Evolutionary conservation across 2,329 filamentous ascomycete genomes (phyloP).

Genomic region (Ascomycota sp.): DNA sequence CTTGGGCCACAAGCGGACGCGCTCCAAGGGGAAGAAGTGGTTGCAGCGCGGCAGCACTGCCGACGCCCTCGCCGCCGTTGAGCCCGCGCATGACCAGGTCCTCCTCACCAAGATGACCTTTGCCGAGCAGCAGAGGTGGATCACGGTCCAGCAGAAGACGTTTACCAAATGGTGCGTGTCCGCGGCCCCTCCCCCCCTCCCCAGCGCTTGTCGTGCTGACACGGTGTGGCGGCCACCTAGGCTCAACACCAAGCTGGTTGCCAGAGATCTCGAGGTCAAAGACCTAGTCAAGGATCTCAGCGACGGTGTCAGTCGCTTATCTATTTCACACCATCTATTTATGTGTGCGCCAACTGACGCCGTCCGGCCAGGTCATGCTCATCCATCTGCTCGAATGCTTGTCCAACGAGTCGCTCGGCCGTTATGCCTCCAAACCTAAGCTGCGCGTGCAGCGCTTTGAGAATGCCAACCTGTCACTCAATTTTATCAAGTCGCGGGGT

Average conservation of each 20-base stretch:
- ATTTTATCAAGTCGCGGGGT: slow-evolving; percentile 76
- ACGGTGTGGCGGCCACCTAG: slow-evolving; percentile 19
- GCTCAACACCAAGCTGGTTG: slow-evolving; percentile 89
- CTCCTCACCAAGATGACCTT: slow-evolving; percentile 39
- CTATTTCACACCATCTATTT: neutral
- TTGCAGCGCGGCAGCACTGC: slow-evolving; percentile 15
- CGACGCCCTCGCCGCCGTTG: slow-evolving; percentile 22
- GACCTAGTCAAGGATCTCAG: slow-evolving; percentile 79
- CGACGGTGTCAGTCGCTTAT: slow-evolving; percentile 56
- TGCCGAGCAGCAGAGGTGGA: slow-evolving; percentile 45
- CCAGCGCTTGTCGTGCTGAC: neutral
- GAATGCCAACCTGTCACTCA: slow-evolving; percentile 87
- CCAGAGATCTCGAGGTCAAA: slow-evolving; percentile 57
- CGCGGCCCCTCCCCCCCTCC: neutral
- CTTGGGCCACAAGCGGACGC: slow-evolving; percentile 3
- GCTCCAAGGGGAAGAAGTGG: slow-evolving; percentile 8
- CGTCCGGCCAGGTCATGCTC: slow-evolving; percentile 52
- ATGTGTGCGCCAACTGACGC: neutral
- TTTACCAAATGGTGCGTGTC: slow-evolving; percentile 69
- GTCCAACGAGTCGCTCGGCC: slow-evolving; percentile 80
- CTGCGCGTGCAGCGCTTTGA: slow-evolving; percentile 93
- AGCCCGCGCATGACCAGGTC: slow-evolving; percentile 28
- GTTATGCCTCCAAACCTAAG: slow-evolving; percentile 92
- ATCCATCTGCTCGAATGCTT: slow-evolving; percentile 96
- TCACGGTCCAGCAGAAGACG: slow-evolving; percentile 88